Percentiles rank a stretch among this genome's conserved stretches.
phyloP scores from a whole-genome alignment of 345 rosid genomes.

The Citrus sp. region DNA sequence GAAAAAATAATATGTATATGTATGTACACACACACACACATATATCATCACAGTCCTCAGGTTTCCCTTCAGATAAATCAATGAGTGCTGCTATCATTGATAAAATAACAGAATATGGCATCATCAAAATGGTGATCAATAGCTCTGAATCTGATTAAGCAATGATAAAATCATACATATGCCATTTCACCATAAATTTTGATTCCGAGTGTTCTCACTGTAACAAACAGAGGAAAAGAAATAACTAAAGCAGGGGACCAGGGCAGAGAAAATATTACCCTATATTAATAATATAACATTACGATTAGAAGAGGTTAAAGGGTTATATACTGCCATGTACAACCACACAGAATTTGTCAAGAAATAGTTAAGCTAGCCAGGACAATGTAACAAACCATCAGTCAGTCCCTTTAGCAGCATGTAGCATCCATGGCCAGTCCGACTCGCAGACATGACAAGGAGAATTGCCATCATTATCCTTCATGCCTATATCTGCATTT shows the following conservation, averaged over 20 bases:
- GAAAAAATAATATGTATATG: background rate
- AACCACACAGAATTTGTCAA: conserved; percentile 22
- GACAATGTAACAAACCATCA: background rate
- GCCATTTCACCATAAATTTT: background rate
- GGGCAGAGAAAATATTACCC: conserved; percentile 3
- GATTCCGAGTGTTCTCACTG: background rate
- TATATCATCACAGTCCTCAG: no score
- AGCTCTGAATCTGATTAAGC: background rate
- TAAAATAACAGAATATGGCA: no score
- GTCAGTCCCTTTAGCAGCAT: conserved; percentile 16
- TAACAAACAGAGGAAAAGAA: background rate
- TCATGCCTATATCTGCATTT: conserved; percentile 55
- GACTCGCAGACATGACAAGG: conserved; percentile 61
- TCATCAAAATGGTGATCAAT: background rate
- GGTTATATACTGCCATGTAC: conserved; percentile 35
- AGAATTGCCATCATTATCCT: conserved; percentile 67
- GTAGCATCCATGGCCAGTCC: conserved; percentile 69
- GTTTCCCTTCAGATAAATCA: no score
- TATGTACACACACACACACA: no score
- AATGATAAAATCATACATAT: background rate
- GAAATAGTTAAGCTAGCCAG: conserved; percentile 1
- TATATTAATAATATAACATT: background rate
- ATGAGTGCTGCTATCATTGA: no score
- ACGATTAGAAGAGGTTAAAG: conserved; percentile 1
- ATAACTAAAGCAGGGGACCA: background rate